Percentiles rank a stretch among this genome's conserved stretches.
Evolutionary conservation across 176 grass and related monocot species (phyloP).

Genomic region (Luzula sylvatica): DNA sequence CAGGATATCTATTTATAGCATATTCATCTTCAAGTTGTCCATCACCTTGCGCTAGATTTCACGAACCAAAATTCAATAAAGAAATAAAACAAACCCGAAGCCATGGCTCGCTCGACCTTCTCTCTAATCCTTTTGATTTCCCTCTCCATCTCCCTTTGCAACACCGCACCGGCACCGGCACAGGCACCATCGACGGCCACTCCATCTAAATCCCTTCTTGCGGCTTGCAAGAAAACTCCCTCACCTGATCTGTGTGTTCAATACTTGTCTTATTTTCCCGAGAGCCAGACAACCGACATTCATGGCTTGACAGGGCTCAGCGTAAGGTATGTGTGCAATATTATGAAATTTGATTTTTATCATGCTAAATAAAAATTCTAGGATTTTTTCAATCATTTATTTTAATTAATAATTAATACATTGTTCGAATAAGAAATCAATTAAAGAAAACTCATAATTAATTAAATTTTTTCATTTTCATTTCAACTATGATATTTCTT

Average conservation of each 20-base stretch:
- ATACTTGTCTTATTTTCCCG: conserved; percentile 21
- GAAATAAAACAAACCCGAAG: not conserved
- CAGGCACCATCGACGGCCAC: too few relatives aligned
- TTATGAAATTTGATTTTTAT: too few relatives aligned
- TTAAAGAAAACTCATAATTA: too few relatives aligned
- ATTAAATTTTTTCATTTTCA: too few relatives aligned
- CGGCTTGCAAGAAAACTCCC: conserved; percentile 40
- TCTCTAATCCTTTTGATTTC: conserved; percentile 12
- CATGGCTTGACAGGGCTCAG: conserved; percentile 35
- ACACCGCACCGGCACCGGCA: not conserved
- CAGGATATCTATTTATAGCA: too few relatives aligned
- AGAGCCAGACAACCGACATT: conserved; percentile 15
- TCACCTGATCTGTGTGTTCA: conserved; percentile 26
- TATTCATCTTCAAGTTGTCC: conserved; percentile 15
- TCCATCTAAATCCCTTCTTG: conserved; percentile 12
- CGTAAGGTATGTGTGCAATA: conserved; percentile 17
- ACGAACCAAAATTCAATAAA: not conserved
- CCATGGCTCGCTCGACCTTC: conserved; percentile 28
- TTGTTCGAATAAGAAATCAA: too few relatives aligned
- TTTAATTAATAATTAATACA: too few relatives aligned
- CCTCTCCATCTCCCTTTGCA: conserved; percentile 19
- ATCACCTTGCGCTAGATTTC: not conserved
- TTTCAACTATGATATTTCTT: not conserved
- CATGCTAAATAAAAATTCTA: too few relatives aligned
- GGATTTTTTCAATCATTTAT: too few relatives aligned